A percentile compares a stretch with the other conserved stretches of the same genome.
phyloP scores from a whole-genome alignment of 768 basidiomycete species.

The Termitomyces sp. region DNA sequence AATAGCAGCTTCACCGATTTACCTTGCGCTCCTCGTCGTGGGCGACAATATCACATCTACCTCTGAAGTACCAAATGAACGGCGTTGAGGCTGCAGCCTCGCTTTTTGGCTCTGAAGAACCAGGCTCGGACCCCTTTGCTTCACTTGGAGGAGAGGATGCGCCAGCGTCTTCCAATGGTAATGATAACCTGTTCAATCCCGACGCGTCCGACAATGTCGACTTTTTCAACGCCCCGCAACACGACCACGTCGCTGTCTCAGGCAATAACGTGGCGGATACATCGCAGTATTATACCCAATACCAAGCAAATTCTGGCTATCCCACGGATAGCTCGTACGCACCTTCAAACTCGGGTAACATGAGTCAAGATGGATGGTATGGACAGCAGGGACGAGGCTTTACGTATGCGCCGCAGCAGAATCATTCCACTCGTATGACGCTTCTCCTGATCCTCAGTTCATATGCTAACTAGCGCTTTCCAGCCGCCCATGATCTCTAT shows the following conservation, averaged over 20 bases:
- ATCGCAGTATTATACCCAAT: conserved; percentile 18
- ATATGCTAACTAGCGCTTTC: background rate
- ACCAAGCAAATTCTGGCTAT: conserved; percentile 9
- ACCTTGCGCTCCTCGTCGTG: conserved; percentile 6
- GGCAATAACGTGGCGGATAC: conserved; percentile 6
- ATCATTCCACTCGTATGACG: conserved; percentile 5
- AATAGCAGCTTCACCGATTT: conserved; percentile 21
- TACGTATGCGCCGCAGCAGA: conserved; percentile 18
- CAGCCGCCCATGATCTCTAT: conserved; percentile 9
- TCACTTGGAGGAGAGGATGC: conserved; percentile 36
- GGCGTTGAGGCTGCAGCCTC: conserved; percentile 75
- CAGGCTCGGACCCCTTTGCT: conserved; percentile 60
- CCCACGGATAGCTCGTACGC: conserved; percentile 5
- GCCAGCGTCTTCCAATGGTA: conserved; percentile 16
- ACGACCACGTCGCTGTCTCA: background rate
- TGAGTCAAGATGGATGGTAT: conserved; percentile 24
- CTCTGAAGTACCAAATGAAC: conserved; percentile 36
- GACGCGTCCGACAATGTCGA: conserved; percentile 7
- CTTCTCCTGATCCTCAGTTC: background rate
- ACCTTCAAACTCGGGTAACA: conserved; percentile 1
- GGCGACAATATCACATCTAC: conserved; percentile 1
- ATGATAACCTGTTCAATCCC: conserved; percentile 14
- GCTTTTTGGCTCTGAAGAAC: conserved; percentile 68
- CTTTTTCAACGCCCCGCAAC: conserved; percentile 4
- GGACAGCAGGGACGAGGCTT: conserved; percentile 21